phyloP scores from a whole-genome alignment of 1,139 yeast species.

The Suhomyces panamericanus region DNA sequence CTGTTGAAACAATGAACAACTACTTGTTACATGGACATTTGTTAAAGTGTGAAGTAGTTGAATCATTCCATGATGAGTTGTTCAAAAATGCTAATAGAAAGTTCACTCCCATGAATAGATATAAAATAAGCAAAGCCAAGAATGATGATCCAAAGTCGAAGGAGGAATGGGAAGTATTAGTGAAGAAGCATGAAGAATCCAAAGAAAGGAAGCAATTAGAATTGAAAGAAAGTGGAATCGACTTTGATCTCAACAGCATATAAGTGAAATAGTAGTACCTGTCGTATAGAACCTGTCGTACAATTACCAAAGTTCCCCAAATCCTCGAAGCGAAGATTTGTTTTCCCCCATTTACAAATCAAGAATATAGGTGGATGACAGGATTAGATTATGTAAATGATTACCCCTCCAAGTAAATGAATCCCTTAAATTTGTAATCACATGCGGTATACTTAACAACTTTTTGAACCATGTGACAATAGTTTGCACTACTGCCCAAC shows the following conservation, averaged over 20 bases:
- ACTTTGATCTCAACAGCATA: slow-evolving; percentile 33
- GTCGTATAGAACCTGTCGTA: no score
- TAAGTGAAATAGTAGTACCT: neutral
- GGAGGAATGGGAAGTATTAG: slow-evolving; percentile 58
- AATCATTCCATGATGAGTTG: slow-evolving; percentile 44
- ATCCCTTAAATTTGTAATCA: neutral
- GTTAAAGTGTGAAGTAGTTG: slow-evolving; percentile 60
- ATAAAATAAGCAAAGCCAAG: slow-evolving; percentile 51
- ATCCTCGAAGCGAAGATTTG: no score
- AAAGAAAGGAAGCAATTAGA: slow-evolving; percentile 46
- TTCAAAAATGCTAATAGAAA: slow-evolving; percentile 56
- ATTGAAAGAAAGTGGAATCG: slow-evolving; percentile 57
- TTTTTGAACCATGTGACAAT: no score
- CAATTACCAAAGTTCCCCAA: no score
- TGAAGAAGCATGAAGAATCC: slow-evolving; percentile 43
- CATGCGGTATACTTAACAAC: neutral
- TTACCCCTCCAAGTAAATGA: no score
- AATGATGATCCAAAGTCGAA: slow-evolving; percentile 57
- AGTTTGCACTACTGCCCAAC: neutral
- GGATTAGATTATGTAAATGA: no score
- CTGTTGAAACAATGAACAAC: slow-evolving; percentile 94
- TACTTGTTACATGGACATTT: slow-evolving; percentile 87
- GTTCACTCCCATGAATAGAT: slow-evolving; percentile 66
- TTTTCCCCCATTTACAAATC: no score
- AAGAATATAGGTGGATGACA: no score